Base-by-base conservation (phyloP, 306 rosid genomes). In the Quercus gilva region DNA sequence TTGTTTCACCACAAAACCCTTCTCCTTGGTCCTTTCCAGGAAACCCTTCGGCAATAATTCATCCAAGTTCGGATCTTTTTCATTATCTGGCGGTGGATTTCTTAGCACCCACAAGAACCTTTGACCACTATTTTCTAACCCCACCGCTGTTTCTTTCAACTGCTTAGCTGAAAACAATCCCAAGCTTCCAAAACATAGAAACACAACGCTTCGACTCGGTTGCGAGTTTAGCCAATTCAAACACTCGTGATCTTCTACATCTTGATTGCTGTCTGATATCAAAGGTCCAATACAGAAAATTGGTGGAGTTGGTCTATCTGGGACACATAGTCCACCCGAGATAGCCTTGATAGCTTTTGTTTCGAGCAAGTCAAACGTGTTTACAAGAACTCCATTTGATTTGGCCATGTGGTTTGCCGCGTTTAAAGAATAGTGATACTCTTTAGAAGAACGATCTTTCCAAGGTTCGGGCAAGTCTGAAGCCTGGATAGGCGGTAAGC, bases 21-120 rank as follows among this genome's bases (percentile, higher is more conserved):
- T 67, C 9, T n/a, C 72, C 7, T 67, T 67, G 52, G 52, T 67
- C 52, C 72, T 35, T 67, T 35, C 72, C 72, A 35, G 10, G 52
- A 67, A 67, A 18, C 72, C 72, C 11, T 67, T 11, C 0, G 72
- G 52, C 72, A 67, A 35, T 33, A 67, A 67, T 5, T 33, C 52
- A 4, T 67, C 51, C 52, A 67, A 35, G n/a, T 35, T 67, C 1
- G 72, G 72, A 45, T 67, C 72, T 35, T 67, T n/a, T 1, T 67
- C 21, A 13, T 33, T 19, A 8, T n/a, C 52, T 35, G 52, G 28
- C 4, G 72, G 28, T 33, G 72, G 72, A 67, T 67, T 67, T 35
- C 72, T 33, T 19, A 67, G 51, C 14, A 67, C 72, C 72, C 72
- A 67, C 14, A 67, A 67, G 72, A 67, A 67, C 52, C 72, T 67